Evolutionary conservation across 2,329 filamentous ascomycete genomes (phyloP), one percentile per base, ranked within the genome.

Genomic region (Nemania sp.): DNA sequence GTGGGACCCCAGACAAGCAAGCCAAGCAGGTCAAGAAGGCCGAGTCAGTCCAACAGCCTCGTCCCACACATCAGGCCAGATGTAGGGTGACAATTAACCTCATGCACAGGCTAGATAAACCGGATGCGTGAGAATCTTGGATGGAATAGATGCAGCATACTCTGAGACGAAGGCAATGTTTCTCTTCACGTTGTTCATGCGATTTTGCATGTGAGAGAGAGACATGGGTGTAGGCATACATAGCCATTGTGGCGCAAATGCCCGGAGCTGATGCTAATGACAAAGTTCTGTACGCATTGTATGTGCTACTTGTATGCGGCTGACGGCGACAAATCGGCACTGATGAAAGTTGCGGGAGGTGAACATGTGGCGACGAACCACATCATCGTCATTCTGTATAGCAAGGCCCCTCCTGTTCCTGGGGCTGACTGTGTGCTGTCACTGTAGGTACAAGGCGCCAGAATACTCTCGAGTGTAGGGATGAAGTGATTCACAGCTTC

Each of bases 161-260:
- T 32, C 57, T 43, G 41, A 45, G 47, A 66, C 59, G 67, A 32
- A 43, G 45, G 18, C 61, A 53, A 47, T 38, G 47, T 45, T 26
- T 49, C 52, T 63, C 51, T n/a, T 26, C 38, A 49, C 26, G 53
- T 29, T 59, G 62, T 64, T 62, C 29, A 49, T 43, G 47, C 38
- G 55, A 62, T 66, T 62, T 68, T 59, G 57, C 68, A 70, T 68
- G 65, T 64, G 45, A 67, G 51, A 51, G 51, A 51, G 32, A 32
- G 51, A 29, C 35, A 52, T 61, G 26, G 29, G 27, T 26, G 38
- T 47, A 51, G 4, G 41, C n/a, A 35, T 43, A 13, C 18, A 54
- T 38, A 49, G 57, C 29, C 43, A 32, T 58, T 52, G 59, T 57
- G 51, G 51, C 57, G 51, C 49, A 54, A 45, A 47, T 27, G 41